phyloP scores from a whole-genome alignment of 208 protist genomes.

The Leishmania major region DNA sequence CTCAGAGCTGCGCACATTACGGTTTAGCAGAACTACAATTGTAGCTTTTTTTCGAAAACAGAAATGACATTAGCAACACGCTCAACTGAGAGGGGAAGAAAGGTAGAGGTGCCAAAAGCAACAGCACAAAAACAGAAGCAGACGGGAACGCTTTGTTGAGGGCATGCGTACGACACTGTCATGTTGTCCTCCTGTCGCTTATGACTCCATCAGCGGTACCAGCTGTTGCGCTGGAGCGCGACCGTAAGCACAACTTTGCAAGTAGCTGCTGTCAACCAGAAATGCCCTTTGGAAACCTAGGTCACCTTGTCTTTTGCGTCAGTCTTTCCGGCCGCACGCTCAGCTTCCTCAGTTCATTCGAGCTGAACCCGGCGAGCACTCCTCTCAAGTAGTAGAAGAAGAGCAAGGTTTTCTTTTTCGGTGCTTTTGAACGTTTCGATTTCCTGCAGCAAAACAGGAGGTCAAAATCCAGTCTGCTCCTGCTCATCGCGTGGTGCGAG shows the following conservation, averaged over 20 bases:
- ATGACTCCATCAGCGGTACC: background rate
- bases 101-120: background rate
- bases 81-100: background rate
- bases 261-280: background rate
- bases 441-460: background rate
- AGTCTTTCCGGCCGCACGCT: background rate
- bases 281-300: no score
- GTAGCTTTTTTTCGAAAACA: background rate
- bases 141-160: background rate
- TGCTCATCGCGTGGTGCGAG: background rate
- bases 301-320: background rate
- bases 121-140: background rate
- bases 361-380: background rate
- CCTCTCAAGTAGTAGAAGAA: background rate
- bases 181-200: background rate
- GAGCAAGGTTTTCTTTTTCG: background rate
- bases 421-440: background rate
- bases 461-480: background rate
- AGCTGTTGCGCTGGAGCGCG: background rate
- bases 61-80: conserved; percentile 1
- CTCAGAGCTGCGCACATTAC: conserved; percentile 33
- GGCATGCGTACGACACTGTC: background rate
- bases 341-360: no score
- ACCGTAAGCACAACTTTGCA: background rate
- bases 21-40: background rate